Conservation (phyloP, 345 rosid species). For the Populus euphratica region DNA sequence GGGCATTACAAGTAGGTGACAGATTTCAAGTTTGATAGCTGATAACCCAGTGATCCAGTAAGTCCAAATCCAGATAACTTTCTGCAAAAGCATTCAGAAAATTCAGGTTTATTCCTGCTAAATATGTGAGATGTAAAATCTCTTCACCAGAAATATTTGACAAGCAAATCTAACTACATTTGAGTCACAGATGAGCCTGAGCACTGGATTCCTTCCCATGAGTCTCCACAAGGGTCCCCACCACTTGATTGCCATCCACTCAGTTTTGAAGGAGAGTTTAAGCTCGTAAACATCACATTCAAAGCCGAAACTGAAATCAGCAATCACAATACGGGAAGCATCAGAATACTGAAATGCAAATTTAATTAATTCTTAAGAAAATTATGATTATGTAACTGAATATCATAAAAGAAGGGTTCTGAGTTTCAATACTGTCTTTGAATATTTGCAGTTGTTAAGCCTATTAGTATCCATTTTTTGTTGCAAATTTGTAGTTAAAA, state of each 20-base stretch:
- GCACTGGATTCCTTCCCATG: conserved; percentile 89
- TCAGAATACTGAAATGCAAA: conserved; percentile 13
- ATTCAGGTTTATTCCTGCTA: neutral
- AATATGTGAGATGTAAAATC: neutral
- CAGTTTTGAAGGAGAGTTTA: conserved; percentile 71
- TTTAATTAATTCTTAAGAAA: neutral
- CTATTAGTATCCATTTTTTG: neutral
- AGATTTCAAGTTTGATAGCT: conserved; percentile 73
- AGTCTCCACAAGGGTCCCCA: conserved; percentile 85
- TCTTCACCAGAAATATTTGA: neutral
- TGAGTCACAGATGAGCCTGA: conserved; percentile 71
- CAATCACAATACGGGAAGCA: conserved; percentile 14
- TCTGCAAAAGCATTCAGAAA: conserved; percentile 43
- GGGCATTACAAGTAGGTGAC: conserved; percentile 70
- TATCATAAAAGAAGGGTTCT: neutral
- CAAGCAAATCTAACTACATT: conserved; percentile 38
- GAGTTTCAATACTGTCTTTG: neutral
- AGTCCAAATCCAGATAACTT: conserved; percentile 66
- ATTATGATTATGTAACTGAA: neutral
- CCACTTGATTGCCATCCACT: conserved; percentile 69
- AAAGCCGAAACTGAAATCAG: conserved; percentile 61
- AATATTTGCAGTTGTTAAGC: neutral
- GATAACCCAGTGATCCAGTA: conserved; percentile 80
- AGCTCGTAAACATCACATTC: conserved; percentile 73
- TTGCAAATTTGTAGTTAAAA: neutral